Conservation (phyloP, 305 asterid genomes). For the Fraxinus ornus region DNA sequence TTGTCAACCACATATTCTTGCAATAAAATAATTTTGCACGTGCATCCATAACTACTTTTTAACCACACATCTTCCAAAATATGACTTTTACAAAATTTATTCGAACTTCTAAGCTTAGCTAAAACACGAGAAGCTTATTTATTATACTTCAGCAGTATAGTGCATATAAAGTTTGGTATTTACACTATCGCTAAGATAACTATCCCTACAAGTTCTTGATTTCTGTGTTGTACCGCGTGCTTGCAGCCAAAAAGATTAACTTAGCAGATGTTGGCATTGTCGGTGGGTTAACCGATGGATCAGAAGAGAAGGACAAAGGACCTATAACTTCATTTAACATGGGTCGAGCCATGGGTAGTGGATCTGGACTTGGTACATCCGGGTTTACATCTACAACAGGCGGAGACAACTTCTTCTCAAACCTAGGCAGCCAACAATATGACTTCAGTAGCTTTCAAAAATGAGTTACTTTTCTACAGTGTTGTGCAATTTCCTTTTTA, state of each 20-base stretch:
- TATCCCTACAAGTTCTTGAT: not conserved
- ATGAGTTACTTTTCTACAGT: constrained; percentile 29
- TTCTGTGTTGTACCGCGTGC: constrained; percentile 14
- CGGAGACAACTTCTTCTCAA: constrained; percentile 67
- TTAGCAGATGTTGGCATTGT: constrained; percentile 79
- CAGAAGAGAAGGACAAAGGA: constrained; percentile 64
- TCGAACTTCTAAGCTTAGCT: not conserved
- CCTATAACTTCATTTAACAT: constrained; percentile 51
- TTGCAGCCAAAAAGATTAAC: constrained; percentile 82
- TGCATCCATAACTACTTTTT: not conserved
- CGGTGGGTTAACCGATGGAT: constrained; percentile 63
- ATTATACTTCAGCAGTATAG: not conserved
- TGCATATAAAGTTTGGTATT: not conserved
- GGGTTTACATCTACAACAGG: constrained; percentile 48
- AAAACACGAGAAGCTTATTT: not conserved
- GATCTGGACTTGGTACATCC: constrained; percentile 53
- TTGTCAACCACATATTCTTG: not conserved
- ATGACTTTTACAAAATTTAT: not conserved
- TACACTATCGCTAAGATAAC: not conserved
- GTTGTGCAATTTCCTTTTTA: not conserved
- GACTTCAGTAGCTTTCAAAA: constrained; percentile 68
- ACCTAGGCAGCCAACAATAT: constrained; percentile 56
- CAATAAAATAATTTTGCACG: not conserved
- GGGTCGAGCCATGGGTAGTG: constrained; percentile 69
- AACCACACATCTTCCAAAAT: not conserved